Evolutionary conservation across 169 alveolate species (phyloP), one percentile per base, ranked within the genome.

Genomic region (Eimeria sp.): DNA sequence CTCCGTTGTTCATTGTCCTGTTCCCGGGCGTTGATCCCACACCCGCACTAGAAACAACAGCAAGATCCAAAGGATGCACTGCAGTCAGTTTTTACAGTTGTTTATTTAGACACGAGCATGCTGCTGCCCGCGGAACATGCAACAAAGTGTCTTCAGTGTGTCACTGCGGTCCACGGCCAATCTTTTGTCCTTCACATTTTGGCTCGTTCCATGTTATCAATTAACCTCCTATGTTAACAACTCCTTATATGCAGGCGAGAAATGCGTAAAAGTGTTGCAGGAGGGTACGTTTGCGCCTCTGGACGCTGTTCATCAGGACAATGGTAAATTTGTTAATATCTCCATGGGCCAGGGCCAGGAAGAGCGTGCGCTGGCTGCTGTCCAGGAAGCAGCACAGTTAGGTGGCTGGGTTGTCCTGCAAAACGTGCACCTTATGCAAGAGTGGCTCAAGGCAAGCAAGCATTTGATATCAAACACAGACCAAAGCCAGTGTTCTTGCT

Each of bases 271-370:
- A 73, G 34, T 73, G 30, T 40, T 73, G 54, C 27, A 4, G 14
- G 65, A n/a, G 40, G 65, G 88, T 9, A 43, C 0, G 25, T 47
- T 47, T 22, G 43, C 70, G 6, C 1, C 14, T 9, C 22, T 57
- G 47, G n/a, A 27, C 45, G 16, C 27, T 57, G 57, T 14, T 83
- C 95, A 98, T 2, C 98, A 98, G 80, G 98, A 97, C 30, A 98
- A 98, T 72, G 99, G 99, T 5, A 98, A 98, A 94, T 98, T 99
- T 96, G 98, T 98, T 47, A 99, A 99, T 95, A 99, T 99, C 90
- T 99, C 99, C 89, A 99, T 99, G 99, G 99, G 99, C 27, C 99
- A 99, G 97, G 99, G 99, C 34, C 99, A 99, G 97, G 99, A 99
- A 98, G 99, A 98, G 91, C 97, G 98, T 65, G 99, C 99, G 61